Percentiles rank a stretch among this genome's conserved stretches.
Evolutionary conservation across 371 early-diverging fungal species (phyloP).

Genomic region (Circinella minor): DNA sequence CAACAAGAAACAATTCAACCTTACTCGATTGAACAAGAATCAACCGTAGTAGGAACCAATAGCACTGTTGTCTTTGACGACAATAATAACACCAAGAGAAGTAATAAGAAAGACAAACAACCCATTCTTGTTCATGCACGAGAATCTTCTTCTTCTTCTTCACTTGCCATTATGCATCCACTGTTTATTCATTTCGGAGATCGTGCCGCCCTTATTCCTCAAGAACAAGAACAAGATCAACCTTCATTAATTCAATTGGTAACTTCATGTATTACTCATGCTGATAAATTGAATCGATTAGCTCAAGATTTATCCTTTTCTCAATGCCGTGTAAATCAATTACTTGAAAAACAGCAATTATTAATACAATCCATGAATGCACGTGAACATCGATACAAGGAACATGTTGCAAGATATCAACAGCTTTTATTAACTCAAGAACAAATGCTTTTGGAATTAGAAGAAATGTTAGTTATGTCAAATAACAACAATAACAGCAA

Average conservation of each 20-base stretch:
- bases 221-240: neutral
- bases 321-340: constrained; percentile 12
- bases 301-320: constrained; percentile 16
- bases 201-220: constrained; percentile 8
- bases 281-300: constrained; percentile 17
- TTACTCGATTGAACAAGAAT: neutral
- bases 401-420: constrained; percentile 19
- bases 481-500: too few species aligned
- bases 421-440: constrained; percentile 10
- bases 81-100: too few species aligned
- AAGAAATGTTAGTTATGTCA: neutral
- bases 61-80: neutral
- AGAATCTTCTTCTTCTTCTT: neutral
- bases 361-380: constrained; percentile 20
- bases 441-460: constrained; percentile 22
- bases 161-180: constrained; percentile 15
- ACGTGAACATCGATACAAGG: constrained; percentile 20
- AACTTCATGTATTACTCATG: constrained; percentile 20
- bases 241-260: constrained; percentile 18
- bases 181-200: neutral
- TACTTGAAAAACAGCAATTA: constrained; percentile 15
- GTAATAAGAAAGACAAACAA: too few species aligned
- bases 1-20: neutral
- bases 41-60: neutral
- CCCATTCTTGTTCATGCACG: neutral